These are phyloP conservation scores for Salvia miltiorrhiza DNA, from an alignment of 257 asterid species.

Conservation along the genomic window DNA sequence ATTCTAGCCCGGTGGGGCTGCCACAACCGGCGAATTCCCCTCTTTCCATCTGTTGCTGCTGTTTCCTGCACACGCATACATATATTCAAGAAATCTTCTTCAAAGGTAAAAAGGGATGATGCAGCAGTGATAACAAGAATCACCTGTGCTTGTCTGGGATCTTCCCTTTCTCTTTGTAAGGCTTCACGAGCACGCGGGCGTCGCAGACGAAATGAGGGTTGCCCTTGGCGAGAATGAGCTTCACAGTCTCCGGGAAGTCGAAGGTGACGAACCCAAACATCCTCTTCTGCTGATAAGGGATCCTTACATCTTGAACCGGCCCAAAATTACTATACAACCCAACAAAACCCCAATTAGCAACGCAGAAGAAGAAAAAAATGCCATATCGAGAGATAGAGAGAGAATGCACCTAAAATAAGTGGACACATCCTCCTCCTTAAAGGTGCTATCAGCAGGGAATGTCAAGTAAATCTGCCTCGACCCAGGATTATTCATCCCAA, in stretches of 20 bases:
- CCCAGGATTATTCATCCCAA: conserved; percentile 51
- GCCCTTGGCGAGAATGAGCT: conserved; percentile 70
- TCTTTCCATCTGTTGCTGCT: conserved; percentile 53
- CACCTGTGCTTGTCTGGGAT: conserved; percentile 63
- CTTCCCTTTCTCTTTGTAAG: conserved; percentile 70
- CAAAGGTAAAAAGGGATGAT: neutral
- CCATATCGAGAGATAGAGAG: neutral
- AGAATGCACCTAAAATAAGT: conserved; percentile 53
- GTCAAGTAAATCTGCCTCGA: conserved; percentile 74
- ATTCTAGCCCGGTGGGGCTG: conserved; percentile 64
- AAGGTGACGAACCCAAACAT: conserved; percentile 77
- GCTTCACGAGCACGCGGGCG: conserved; percentile 69
- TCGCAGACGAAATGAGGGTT: conserved; percentile 80
- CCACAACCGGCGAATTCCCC: conserved; percentile 57
- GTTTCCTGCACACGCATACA: conserved; percentile 37
- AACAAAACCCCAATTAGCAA: neutral
- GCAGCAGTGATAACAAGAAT: neutral
- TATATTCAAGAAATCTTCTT: neutral
- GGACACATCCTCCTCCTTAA: conserved; percentile 68
- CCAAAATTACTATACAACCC: conserved; percentile 47
- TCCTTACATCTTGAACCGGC: conserved; percentile 74
- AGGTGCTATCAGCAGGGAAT: conserved; percentile 69
- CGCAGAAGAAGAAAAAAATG: neutral
- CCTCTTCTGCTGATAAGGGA: conserved; percentile 73
- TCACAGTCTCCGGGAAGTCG: conserved; percentile 63